Base-by-base conservation (phyloP, 2,329 filamentous ascomycete genomes). In the Cytospora piceicola region DNA sequence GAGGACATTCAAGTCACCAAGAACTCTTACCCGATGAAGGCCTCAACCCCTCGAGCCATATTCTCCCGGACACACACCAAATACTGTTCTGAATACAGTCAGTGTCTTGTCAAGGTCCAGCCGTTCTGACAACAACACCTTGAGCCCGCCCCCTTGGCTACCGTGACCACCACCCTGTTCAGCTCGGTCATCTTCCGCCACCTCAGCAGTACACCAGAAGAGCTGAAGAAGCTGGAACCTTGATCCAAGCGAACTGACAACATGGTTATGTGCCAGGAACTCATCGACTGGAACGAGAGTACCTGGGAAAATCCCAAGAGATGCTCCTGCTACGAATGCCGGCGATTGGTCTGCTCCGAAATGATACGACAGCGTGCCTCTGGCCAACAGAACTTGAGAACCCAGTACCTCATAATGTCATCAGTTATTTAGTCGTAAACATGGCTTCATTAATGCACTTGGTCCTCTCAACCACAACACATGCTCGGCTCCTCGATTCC, bases 401-500 rank as follows among this genome's bases (percentile, higher is more conserved):
- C 80, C 4, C 72, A 73, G 32, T 76, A 72, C 67, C 59, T 71
- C 2, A 58, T 55, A 8, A 42, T 64, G 15, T 63, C 2, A 56
- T 24, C 3, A 1, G 24, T 3, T 54, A 4, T 2, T 22, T 17
- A 24, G 39, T 29, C 24, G 30, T 34, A 20, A 14, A 17, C n/a
- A 29, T 63, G 51, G 27, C 30, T 29, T 20, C 15, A 15, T 51
- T 29, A 51, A 27, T 36, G 36, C 49, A 30, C 32, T 57, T 57
- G 56, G 53, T 53, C 30, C 36, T 34, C 12, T 57, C 53, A 63
- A 55, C 81, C 79, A 65, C 82, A 83, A 72, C 82, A 83, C 2
- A 83, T 77, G 2, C 79, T 81, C 5, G 80, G 73, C 69, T 83
- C 81, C 59, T 83, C 79, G 11, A 82, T 75, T 0, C 76, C 78